Base-by-base conservation (phyloP, 2,329 filamentous ascomycete species). In the Neocatenulostroma microsporum region DNA sequence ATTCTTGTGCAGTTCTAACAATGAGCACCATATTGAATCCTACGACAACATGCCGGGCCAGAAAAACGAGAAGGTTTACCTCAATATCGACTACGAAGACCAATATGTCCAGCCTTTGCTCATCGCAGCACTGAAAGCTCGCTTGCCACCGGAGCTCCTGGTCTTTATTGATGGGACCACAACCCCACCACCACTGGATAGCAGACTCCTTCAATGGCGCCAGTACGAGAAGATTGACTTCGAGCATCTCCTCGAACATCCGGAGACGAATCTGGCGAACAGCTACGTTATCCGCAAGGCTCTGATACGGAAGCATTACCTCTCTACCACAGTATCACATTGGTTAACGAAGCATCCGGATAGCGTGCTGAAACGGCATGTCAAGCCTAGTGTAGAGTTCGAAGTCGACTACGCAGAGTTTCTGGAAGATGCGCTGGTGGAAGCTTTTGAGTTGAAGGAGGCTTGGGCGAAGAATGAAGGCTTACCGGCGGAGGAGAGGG, bases 331-430 rank as follows among this genome's bases (percentile, higher is more conserved):
- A 0, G 76, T 94, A 15, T 74, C 83, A 30, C 81, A 84, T 56
- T 96, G 88, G 86, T 68, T 84, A 4, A 78, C 80, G 25, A 98
- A 98, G 61, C 72, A 91, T 50, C 86, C 89, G 0, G 62, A 70
- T 1, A 85, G 80, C 8, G 61, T 80, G 4, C 68, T 98, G 10
- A 71, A 67, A 40, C 64, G 67, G 2, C 82, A 91, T 53, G 76
- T 94, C 37, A 84, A 85, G 58, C 75, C 80, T 2, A 78, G 78
- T 28, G 84, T 93, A 45, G 78, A 85, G 27, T 94, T 98, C 49
- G 91, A 98, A 62, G 73, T 98, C 6, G 91, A 98, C 61, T 98
- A 91, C 57, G 87, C 88, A 1, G 91, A 98, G 64, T 98, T 96
- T 54, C 67, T 98, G 11, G 91, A 96, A 46, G 91, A 98, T 51